A percentile compares a stretch with the other conserved stretches of the same genome.
phyloP scores from a whole-genome alignment of 257 asterid genomes.

The Nicotiana paniculata region DNA sequence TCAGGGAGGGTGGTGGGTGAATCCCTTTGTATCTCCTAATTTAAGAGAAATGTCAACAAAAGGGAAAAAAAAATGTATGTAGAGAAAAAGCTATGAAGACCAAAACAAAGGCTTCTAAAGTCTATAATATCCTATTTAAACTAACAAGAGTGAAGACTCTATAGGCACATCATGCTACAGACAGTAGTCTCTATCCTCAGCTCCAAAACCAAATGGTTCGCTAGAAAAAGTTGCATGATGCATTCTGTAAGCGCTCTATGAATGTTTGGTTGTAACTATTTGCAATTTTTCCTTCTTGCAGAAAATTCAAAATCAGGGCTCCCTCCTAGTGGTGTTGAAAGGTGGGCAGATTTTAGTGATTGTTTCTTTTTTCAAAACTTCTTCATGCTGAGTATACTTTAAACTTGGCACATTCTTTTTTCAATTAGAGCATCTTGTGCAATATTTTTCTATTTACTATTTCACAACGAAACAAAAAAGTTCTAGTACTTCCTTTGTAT shows the following conservation, averaged over 20 bases:
- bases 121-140: not conserved
- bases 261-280: not conserved
- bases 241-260: not conserved
- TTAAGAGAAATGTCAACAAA: not conserved
- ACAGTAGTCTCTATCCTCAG: not conserved
- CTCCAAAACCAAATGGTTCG: not conserved
- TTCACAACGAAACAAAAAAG: not conserved
- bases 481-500: not conserved
- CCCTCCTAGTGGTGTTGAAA: slow-evolving; percentile 75
- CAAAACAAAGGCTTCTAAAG: not conserved
- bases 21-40: not conserved
- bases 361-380: not conserved
- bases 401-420: not conserved
- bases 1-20: not conserved
- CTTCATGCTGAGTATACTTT: not conserved
- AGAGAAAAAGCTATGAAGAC: not conserved
- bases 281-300: slow-evolving; percentile 20
- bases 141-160: not conserved
- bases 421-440: not conserved
- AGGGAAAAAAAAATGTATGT: not conserved
- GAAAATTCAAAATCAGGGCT: slow-evolving; percentile 72
- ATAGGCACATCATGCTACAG: not conserved
- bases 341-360: slow-evolving; percentile 32
- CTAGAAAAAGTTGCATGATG: not conserved
- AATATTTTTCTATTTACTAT: not conserved